A percentile compares a stretch with the other conserved stretches of the same genome.
Evolutionary conservation across 352 stramenopile species (phyloP).

Genomic region (Plasmopara muralis): DNA sequence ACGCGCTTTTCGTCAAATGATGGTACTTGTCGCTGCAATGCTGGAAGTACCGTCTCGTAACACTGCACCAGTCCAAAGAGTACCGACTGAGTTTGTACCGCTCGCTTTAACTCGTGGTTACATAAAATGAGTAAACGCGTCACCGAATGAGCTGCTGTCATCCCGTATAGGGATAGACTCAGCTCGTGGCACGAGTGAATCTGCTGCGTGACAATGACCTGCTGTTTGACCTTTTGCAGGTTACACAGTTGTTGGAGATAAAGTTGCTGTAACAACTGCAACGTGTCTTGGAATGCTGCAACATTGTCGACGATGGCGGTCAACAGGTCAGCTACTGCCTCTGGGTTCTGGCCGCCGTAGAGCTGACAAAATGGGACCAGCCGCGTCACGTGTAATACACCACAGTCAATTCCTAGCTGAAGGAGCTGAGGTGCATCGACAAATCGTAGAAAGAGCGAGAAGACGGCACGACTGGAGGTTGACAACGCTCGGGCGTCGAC

Average conservation of each 20-base stretch:
- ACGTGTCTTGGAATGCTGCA: slow-evolving; percentile 14
- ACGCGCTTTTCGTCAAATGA: slow-evolving; percentile 35
- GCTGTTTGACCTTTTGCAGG: slow-evolving; percentile 18
- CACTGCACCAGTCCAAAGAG: slow-evolving; percentile 42
- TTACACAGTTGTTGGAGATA: slow-evolving; percentile 39
- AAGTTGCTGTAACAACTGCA: slow-evolving; percentile 25
- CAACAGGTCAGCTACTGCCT: slow-evolving; percentile 25
- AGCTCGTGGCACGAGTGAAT: slow-evolving; percentile 39
- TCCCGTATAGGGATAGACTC: slow-evolving; percentile 29
- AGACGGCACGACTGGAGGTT: slow-evolving; percentile 18
- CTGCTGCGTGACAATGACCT: slow-evolving; percentile 28
- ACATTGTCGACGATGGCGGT: slow-evolving; percentile 15
- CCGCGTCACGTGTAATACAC: slow-evolving; percentile 41
- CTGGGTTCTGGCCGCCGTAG: slow-evolving; percentile 31
- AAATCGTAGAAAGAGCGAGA: slow-evolving; percentile 36
- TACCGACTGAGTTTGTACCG: slow-evolving; percentile 27
- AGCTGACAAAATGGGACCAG: slow-evolving; percentile 62
- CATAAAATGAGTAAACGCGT: slow-evolving; percentile 29
- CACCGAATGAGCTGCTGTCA: slow-evolving; percentile 18
- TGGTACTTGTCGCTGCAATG: slow-evolving; percentile 35
- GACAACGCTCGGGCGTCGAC: slow-evolving; percentile 7
- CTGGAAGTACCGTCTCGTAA: slow-evolving; percentile 52
- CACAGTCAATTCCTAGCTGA: slow-evolving; percentile 11
- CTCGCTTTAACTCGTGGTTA: slow-evolving; percentile 22
- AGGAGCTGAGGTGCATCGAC: slow-evolving; percentile 13